Evolutionary conservation across 108 stramenopile genomes (phyloP).

Genomic region (Epithemia pelagica): DNA sequence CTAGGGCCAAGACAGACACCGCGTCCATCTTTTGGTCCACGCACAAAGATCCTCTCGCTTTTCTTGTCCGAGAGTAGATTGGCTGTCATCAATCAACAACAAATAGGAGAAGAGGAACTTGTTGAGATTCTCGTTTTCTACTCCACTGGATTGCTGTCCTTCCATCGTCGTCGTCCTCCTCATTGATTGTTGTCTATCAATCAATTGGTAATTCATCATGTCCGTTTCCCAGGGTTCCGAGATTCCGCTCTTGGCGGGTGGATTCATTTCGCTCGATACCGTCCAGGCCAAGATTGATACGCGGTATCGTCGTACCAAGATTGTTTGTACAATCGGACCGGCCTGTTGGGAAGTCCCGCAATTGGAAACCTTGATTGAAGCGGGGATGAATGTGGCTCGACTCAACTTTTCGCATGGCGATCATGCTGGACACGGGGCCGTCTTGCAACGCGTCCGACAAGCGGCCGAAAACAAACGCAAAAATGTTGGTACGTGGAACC

Average conservation of each 20-base stretch:
- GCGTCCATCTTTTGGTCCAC: no score
- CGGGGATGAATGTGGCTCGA: slow-evolving; percentile 87
- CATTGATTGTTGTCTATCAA: no score
- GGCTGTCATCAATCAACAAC: no score
- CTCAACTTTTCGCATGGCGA: slow-evolving; percentile 87
- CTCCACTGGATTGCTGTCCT: no score
- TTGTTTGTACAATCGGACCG: slow-evolving; percentile 78
- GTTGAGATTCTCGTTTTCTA: no score
- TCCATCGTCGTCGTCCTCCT: no score
- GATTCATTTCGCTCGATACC: slow-evolving; percentile 10
- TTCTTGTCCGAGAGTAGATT: no score
- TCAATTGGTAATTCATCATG: no score
- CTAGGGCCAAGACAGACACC: no score
- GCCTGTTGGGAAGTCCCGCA: slow-evolving; percentile 69
- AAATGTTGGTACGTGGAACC: slow-evolving; percentile 45
- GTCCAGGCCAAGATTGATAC: slow-evolving; percentile 3
- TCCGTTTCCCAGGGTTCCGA: slow-evolving; percentile 4
- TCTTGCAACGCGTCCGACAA: slow-evolving; percentile 51
- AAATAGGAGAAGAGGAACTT: no score
- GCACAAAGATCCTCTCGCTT: no score
- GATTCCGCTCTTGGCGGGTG: slow-evolving; percentile 6
- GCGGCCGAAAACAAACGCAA: slow-evolving; percentile 62
- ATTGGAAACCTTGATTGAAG: slow-evolving; percentile 64
- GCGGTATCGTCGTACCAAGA: slow-evolving; percentile 60
- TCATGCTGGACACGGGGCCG: slow-evolving; percentile 59